These are phyloP conservation scores for Xylariaceae sp. DNA, from an alignment of 2,329 filamentous ascomycete genomes.

Conservation along the genomic window DNA sequence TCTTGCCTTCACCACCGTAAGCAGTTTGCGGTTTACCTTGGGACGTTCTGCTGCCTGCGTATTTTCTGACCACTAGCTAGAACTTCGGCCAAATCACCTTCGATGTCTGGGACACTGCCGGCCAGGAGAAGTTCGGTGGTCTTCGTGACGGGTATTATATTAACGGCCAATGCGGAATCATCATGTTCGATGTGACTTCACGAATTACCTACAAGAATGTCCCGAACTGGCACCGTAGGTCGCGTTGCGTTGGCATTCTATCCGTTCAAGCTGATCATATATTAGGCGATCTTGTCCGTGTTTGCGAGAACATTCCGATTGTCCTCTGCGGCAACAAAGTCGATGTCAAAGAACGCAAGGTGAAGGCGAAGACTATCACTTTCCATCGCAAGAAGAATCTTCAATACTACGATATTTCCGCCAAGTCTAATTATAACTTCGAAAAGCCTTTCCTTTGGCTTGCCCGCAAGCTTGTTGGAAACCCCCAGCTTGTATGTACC, in stretches of 20 bases:
- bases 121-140: slow-evolving; percentile 99
- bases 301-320: slow-evolving; percentile 99
- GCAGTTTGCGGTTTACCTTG: slow-evolving; percentile 39
- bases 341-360: slow-evolving; percentile 99
- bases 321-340: slow-evolving; percentile 99
- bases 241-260: slow-evolving; percentile 3
- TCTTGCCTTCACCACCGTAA: slow-evolving; percentile 94
- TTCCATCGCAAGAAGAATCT: slow-evolving; percentile 99
- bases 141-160: slow-evolving; percentile 99
- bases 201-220: slow-evolving; percentile 99
- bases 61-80: slow-evolving; percentile 39
- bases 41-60: slow-evolving; percentile 15
- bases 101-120: slow-evolving; percentile 98
- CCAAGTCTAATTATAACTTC: slow-evolving; percentile 99
- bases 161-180: slow-evolving; percentile 99
- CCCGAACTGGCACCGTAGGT: slow-evolving; percentile 99
- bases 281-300: slow-evolving; percentile 91
- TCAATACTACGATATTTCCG: slow-evolving; percentile 99
- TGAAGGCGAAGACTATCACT: slow-evolving; percentile 99
- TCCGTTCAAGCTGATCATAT: slow-evolving; percentile 15
- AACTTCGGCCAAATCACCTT: slow-evolving; percentile 97
- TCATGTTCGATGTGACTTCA: slow-evolving; percentile 99
- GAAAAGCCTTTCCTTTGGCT: slow-evolving; percentile 99
- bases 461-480: slow-evolving; percentile 95
- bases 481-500: slow-evolving; percentile 68